These are phyloP conservation scores for Ziziphus jujuba DNA, from an alignment of 306 rosid species.

Conservation along the genomic window DNA sequence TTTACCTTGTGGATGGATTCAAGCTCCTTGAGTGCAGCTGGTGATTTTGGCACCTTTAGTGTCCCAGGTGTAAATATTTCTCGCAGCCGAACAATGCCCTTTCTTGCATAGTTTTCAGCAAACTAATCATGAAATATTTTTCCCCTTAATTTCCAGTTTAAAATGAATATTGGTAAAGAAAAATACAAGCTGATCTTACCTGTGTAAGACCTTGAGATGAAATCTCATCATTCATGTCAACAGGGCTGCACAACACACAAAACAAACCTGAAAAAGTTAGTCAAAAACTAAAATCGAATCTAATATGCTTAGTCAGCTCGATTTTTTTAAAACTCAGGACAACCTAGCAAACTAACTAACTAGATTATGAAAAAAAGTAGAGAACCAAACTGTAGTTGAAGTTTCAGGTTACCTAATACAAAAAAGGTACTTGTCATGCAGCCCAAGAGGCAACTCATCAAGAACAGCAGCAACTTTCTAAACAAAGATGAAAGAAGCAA, in stretches of 20 bases:
- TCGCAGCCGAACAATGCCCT: conserved; percentile 77
- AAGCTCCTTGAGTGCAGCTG: conserved; percentile 72
- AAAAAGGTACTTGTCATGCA: conserved; percentile 85
- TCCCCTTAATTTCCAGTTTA: conserved; percentile 16
- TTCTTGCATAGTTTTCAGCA: conserved; percentile 71
- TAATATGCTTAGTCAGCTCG: background rate
- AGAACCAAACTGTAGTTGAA: background rate
- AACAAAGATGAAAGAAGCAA: conserved; percentile 32
- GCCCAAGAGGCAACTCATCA: conserved; percentile 72
- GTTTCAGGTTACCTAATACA: conserved; percentile 61
- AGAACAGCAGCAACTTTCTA: conserved; percentile 84
- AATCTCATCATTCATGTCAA: conserved; percentile 79
- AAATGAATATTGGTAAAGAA: conserved; percentile 21
- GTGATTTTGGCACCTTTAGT: conserved; percentile 72
- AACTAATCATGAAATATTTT: conserved; percentile 50
- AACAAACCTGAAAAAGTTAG: conserved; percentile 23
- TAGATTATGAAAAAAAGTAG: background rate
- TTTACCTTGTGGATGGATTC: conserved; percentile 95
- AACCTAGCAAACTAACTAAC: background rate
- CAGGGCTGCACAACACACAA: conserved; percentile 69
- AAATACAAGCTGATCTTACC: conserved; percentile 43
- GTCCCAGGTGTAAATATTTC: conserved; percentile 88
- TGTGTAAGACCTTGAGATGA: conserved; percentile 81
- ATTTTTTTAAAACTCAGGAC: background rate
- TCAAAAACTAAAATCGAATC: background rate